Evolutionary conservation across 805 yeast genomes (phyloP).

Genomic region (Wickerhamomyces rabaulensis): DNA sequence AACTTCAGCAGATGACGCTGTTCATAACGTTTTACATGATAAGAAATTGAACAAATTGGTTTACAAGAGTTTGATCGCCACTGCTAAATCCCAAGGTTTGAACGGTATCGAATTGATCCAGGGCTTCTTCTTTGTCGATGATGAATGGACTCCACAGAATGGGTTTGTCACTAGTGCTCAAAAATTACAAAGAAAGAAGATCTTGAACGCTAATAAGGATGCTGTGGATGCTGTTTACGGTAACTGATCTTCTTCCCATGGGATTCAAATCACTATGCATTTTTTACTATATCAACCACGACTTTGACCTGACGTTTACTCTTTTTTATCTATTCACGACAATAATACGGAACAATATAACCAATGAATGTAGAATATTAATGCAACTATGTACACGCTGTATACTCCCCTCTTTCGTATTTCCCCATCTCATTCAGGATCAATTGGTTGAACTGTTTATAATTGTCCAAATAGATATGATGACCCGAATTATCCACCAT

Average conservation of each 20-base stretch:
- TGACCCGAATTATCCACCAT: conserved; percentile 62
- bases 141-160: conserved; percentile 97
- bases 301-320: neutral
- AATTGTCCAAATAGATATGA: conserved; percentile 72
- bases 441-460: conserved; percentile 44
- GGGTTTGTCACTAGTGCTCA: conserved; percentile 95
- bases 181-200: conserved; percentile 90
- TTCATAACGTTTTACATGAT: conserved; percentile 48
- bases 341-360: too few species aligned
- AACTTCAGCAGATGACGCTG: conserved; percentile 38
- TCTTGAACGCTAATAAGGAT: conserved; percentile 60
- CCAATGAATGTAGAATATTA: too few species aligned
- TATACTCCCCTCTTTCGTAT: conserved; percentile 6
- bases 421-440: conserved; percentile 47
- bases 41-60: conserved; percentile 50
- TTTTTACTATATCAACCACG: neutral
- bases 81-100: conserved; percentile 80
- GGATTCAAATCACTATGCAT: neutral
- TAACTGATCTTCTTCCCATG: neutral
- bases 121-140: conserved; percentile 74
- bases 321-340: neutral
- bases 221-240: conserved; percentile 63
- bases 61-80: conserved; percentile 52
- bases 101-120: conserved; percentile 79
- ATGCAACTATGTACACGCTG: neutral